Evolutionary conservation across 305 asterid genomes (phyloP).

Genomic region (Lippia alba): DNA sequence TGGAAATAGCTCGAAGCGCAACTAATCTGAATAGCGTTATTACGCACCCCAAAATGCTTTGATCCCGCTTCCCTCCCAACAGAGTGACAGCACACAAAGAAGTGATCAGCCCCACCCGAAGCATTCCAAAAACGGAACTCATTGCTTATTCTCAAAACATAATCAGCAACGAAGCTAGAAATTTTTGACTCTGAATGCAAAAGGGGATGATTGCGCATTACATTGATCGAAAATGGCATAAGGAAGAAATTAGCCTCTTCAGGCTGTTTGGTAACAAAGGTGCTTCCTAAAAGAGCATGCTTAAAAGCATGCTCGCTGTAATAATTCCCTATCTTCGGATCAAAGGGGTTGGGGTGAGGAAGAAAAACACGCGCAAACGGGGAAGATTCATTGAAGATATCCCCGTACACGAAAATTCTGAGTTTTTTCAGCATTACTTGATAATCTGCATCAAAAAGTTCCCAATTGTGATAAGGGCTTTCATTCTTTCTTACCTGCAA

Average conservation of each 20-base stretch:
- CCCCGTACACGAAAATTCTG: constrained; percentile 66
- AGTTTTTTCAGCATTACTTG: constrained; percentile 57
- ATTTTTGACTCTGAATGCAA: constrained; percentile 58
- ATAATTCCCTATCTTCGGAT: constrained; percentile 72
- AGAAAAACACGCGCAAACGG: constrained; percentile 52
- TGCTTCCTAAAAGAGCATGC: constrained; percentile 59
- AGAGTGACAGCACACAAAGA: constrained; percentile 73
- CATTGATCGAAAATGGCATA: constrained; percentile 77
- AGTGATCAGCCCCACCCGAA: constrained; percentile 81
- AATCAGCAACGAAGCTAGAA: constrained; percentile 59
- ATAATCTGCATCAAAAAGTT: constrained; percentile 57
- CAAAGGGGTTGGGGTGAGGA: constrained; percentile 58
- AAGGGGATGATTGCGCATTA: constrained; percentile 66
- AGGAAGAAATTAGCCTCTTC: constrained; percentile 69
- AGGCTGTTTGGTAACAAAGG: constrained; percentile 50
- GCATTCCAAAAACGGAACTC: constrained; percentile 65
- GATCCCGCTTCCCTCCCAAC: constrained; percentile 71
- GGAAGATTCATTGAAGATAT: constrained; percentile 46
- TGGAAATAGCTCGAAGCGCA: constrained; percentile 84
- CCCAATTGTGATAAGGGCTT: constrained; percentile 73
- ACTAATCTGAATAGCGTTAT: constrained; percentile 69
- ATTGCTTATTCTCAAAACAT: constrained; percentile 52
- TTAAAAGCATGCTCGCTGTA: constrained; percentile 83
- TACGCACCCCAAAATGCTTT: constrained; percentile 50
- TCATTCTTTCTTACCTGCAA: neutral